These are phyloP conservation scores for Septoria linicola DNA, from an alignment of 2,329 filamentous ascomycete species.

Conservation along the genomic window DNA sequence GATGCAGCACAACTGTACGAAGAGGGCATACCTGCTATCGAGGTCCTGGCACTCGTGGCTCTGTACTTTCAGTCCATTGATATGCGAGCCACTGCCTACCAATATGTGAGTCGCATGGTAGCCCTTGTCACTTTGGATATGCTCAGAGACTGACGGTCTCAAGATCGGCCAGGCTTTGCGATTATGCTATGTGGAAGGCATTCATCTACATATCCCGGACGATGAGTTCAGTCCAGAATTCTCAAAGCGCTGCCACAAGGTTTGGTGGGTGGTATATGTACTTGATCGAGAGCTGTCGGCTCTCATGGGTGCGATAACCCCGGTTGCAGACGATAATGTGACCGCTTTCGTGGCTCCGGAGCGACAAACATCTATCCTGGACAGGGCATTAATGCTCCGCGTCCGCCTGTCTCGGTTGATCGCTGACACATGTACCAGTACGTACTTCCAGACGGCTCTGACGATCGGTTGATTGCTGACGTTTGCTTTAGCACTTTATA, in stretches of 20 bases:
- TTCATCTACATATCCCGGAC: constrained; percentile 15
- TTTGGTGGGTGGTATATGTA: constrained; percentile 58
- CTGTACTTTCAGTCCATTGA: constrained; percentile 22
- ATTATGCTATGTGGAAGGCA: constrained; percentile 17
- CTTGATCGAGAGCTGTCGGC: constrained; percentile 56
- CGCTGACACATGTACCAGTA: constrained; percentile 17
- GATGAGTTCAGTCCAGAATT: constrained; percentile 10
- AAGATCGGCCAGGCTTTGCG: constrained; percentile 54
- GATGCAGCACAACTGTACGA: constrained; percentile 17
- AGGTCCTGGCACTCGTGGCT: constrained; percentile 17
- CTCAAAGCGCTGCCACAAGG: constrained; percentile 44
- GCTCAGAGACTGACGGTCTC: neutral
- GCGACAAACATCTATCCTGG: constrained; percentile 7
- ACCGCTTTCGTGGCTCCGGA: constrained; percentile 35
- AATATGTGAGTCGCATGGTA: constrained; percentile 7
- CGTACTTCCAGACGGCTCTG: neutral
- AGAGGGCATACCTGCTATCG: constrained; percentile 14
- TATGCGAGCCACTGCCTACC: constrained; percentile 20
- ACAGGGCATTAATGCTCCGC: constrained; percentile 15
- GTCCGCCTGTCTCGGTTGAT: constrained; percentile 13
- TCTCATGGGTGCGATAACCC: constrained; percentile 53
- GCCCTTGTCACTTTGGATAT: neutral
- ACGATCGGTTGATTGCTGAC: neutral
- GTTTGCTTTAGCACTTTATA: neutral
- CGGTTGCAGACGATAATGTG: constrained; percentile 54